Conservation (phyloP, 805 yeast species). For the Blastobotrys attinorum region DNA sequence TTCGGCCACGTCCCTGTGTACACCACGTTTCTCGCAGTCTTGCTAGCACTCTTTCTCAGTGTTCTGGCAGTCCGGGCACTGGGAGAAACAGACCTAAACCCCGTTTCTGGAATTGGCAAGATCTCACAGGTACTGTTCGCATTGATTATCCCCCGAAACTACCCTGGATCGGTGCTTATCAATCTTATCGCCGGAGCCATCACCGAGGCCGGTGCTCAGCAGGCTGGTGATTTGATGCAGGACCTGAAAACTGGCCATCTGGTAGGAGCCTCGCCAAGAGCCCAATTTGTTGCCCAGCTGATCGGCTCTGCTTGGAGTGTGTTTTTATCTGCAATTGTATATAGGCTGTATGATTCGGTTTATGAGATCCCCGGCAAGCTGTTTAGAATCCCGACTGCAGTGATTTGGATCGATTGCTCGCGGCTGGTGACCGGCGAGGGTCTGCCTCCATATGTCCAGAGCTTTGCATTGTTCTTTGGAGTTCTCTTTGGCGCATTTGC, state of each 20-base stretch:
- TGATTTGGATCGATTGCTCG: constrained; percentile 95
- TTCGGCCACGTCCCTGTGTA: constrained; percentile 66
- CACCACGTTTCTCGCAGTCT: constrained; percentile 58
- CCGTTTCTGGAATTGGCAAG: constrained; percentile 95
- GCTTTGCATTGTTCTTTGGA: constrained; percentile 64
- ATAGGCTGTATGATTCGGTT: constrained; percentile 69
- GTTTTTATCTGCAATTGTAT: constrained; percentile 70
- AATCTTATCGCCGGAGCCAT: constrained; percentile 93
- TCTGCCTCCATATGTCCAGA: constrained; percentile 68
- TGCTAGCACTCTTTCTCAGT: constrained; percentile 71
- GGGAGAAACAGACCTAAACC: constrained; percentile 95
- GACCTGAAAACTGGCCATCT: constrained; percentile 92
- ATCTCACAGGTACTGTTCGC: constrained; percentile 87
- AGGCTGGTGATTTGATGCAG: constrained; percentile 97
- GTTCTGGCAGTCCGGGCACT: constrained; percentile 86
- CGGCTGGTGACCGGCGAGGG: constrained; percentile 87
- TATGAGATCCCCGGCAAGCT: constrained; percentile 78
- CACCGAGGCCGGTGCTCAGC: constrained; percentile 98
- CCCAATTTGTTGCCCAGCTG: constrained; percentile 85
- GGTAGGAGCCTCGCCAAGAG: constrained; percentile 84
- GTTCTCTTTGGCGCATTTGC: constrained; percentile 53
- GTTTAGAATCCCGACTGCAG: constrained; percentile 89
- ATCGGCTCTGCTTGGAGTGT: constrained; percentile 85
- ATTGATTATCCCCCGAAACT: constrained; percentile 58
- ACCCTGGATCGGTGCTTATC: constrained; percentile 75